Percentiles rank a stretch among this genome's conserved stretches.
Evolutionary conservation across 2,329 filamentous ascomycete genomes (phyloP).

Genomic region (Cercospora janseana): DNA sequence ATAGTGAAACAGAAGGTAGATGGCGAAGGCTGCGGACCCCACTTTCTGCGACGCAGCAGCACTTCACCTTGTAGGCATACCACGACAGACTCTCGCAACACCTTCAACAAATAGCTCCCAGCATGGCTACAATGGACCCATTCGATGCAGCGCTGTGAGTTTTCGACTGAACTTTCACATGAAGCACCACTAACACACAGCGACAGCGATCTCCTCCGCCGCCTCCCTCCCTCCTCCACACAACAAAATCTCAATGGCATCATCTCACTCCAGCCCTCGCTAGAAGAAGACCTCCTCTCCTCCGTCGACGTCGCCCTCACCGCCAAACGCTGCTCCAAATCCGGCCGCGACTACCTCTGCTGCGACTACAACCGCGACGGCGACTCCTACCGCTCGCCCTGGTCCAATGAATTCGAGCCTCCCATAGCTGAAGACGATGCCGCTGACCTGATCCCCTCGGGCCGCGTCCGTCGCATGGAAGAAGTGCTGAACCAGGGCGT

Average conservation of each 20-base stretch:
- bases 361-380: constrained; percentile 99
- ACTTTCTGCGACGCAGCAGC: not conserved
- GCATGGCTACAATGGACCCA: constrained; percentile 53
- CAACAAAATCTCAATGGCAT: constrained; percentile 83
- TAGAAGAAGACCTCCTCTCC: constrained; percentile 95
- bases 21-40: too few relatives aligned
- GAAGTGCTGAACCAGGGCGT: constrained; percentile 92
- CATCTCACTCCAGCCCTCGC: constrained; percentile 81
- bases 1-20: too few relatives aligned
- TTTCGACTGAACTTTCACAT: not conserved
- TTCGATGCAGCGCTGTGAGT: constrained; percentile 75
- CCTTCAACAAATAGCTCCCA: constrained; percentile 1
- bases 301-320: constrained; percentile 95
- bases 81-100: not conserved
- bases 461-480: constrained; percentile 91
- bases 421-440: constrained; percentile 69
- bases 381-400: constrained; percentile 96
- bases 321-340: constrained; percentile 79
- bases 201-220: constrained; percentile 89
- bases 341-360: constrained; percentile 91
- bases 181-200: constrained; percentile 14
- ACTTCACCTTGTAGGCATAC: not conserved
- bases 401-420: constrained; percentile 98
- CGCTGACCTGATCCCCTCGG: constrained; percentile 83
- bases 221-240: constrained; percentile 92